Conservation (phyloP, 1,284 basidiomycete species). For the Tylopilus sp. region DNA sequence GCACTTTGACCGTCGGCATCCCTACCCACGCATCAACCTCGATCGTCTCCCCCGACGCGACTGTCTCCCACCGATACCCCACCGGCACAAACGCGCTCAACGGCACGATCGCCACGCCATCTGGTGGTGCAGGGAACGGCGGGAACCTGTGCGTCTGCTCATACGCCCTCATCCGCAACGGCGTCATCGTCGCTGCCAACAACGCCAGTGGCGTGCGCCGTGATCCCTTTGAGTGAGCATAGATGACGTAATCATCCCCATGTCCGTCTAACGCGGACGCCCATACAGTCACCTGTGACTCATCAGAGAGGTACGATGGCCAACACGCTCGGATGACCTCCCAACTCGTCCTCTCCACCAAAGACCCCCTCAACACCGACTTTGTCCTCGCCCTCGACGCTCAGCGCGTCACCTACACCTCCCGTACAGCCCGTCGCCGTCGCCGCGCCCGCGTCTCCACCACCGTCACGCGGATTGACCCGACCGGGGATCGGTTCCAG, state of each 20-base stretch:
- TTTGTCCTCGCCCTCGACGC: slow-evolving; percentile 21
- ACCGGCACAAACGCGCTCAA: slow-evolving; percentile 54
- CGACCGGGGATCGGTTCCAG: slow-evolving; percentile 33
- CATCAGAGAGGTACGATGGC: neutral
- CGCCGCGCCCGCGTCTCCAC: slow-evolving; percentile 34
- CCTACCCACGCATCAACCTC: slow-evolving; percentile 56
- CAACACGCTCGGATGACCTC: slow-evolving; percentile 32
- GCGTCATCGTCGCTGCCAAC: neutral
- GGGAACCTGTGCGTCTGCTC: slow-evolving; percentile 46
- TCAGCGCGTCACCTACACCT: slow-evolving; percentile 26
- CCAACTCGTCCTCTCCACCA: slow-evolving; percentile 33
- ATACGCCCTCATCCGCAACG: neutral
- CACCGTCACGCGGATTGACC: slow-evolving; percentile 35
- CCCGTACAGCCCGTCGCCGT: slow-evolving; percentile 26
- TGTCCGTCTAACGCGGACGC: too few species aligned
- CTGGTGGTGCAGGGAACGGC: slow-evolving; percentile 57
- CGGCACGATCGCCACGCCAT: slow-evolving; percentile 51
- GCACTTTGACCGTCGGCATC: slow-evolving; percentile 55
- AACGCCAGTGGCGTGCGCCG: too few species aligned
- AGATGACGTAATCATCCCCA: neutral
- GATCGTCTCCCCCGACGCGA: slow-evolving; percentile 32
- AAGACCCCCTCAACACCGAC: slow-evolving; percentile 39
- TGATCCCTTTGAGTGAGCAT: too few species aligned
- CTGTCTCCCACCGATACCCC: slow-evolving; percentile 42
- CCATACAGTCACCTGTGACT: too few species aligned